These are phyloP conservation scores for Lepidopterella palustris DNA, from an alignment of 495 filamentous ascomycete genomes.

Conservation along the genomic window DNA sequence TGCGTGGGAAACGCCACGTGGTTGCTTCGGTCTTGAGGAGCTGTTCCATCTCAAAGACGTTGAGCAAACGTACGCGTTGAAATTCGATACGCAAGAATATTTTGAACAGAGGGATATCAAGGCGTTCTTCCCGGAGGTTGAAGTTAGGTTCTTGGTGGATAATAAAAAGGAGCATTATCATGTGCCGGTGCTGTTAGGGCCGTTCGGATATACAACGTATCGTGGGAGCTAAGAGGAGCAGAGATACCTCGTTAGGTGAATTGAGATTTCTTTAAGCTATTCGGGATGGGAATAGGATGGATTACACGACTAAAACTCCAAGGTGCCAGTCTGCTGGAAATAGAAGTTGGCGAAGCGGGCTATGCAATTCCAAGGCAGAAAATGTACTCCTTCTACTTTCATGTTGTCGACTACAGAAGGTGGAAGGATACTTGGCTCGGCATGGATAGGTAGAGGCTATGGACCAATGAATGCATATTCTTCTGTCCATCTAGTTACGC, in stretches of 20 bases:
- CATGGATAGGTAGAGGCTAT: not conserved
- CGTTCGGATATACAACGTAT: conserved; percentile 92
- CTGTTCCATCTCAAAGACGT: conserved; percentile 33
- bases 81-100: conserved; percentile 72
- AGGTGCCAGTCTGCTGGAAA: too few relatives aligned
- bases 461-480: not conserved
- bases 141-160: conserved; percentile 72
- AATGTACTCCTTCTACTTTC: too few relatives aligned
- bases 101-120: conserved; percentile 57
- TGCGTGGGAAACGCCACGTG: conserved; percentile 57
- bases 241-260: not conserved
- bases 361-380: too few relatives aligned
- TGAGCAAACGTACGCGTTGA: conserved; percentile 59
- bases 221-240: conserved; percentile 48
- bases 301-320: too few relatives aligned
- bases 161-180: conserved; percentile 62
- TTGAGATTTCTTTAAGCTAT: too few relatives aligned
- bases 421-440: too few relatives aligned
- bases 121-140: conserved; percentile 90
- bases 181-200: conserved; percentile 81
- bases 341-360: too few relatives aligned
- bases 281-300: too few relatives aligned
- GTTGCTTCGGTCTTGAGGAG: conserved; percentile 33
- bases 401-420: too few relatives aligned
- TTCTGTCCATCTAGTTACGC: too few relatives aligned